Conservation (phyloP, 441 rosid genomes). For the Erysimum cheiri region DNA sequence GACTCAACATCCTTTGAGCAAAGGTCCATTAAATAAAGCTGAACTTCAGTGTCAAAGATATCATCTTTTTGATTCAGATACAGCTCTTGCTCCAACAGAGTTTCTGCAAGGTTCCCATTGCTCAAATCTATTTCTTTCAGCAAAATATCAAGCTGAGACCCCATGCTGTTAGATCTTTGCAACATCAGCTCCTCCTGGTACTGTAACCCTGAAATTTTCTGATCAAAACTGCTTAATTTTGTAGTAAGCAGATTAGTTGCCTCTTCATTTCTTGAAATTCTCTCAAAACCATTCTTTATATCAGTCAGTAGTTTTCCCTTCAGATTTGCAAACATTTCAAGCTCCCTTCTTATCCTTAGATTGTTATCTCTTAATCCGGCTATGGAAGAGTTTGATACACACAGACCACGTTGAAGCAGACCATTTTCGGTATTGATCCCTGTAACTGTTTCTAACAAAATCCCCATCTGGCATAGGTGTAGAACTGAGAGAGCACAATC, state of each 20-base stretch:
- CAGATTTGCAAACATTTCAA: constrained; percentile 75
- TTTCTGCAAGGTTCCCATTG: constrained; percentile 55
- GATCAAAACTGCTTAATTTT: constrained; percentile 75
- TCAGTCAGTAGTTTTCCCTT: constrained; percentile 89
- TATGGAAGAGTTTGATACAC: constrained; percentile 75
- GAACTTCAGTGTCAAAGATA: constrained; percentile 63
- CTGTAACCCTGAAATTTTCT: constrained; percentile 72
- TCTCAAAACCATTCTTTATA: constrained; percentile 81
- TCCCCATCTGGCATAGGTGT: constrained; percentile 94
- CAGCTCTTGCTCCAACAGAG: constrained; percentile 68
- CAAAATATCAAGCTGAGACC: constrained; percentile 79
- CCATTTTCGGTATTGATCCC: constrained; percentile 92
- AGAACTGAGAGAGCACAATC: constrained; percentile 95
- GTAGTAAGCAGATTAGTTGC: constrained; percentile 68
- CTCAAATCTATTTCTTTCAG: constrained; percentile 80
- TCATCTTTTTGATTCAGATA: constrained; percentile 59
- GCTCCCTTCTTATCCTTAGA: constrained; percentile 76
- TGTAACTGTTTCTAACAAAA: constrained; percentile 84
- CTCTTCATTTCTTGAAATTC: constrained; percentile 81
- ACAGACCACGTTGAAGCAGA: constrained; percentile 85
- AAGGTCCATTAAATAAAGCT: constrained; percentile 53
- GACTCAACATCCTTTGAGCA: constrained; percentile 81
- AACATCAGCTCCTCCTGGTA: constrained; percentile 93
- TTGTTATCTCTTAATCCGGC: constrained; percentile 83
- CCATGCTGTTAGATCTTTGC: constrained; percentile 82